Base-by-base conservation (phyloP, 2,329 filamentous ascomycete genomes). In the Botrytis medusae region DNA sequence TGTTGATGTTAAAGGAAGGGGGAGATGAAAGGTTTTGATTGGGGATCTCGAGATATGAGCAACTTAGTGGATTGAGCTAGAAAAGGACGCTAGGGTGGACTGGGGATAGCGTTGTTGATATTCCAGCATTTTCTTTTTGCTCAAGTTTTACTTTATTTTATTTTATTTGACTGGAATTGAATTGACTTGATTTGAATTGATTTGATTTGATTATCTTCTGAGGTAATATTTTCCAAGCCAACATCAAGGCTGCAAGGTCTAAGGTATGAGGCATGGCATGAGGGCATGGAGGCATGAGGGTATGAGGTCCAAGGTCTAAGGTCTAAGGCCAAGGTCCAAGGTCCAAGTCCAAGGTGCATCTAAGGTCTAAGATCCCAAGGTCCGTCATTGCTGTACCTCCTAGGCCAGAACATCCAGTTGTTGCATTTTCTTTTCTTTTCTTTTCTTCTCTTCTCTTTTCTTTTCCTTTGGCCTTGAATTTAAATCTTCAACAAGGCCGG, bases 11-110 rank as follows among this genome's bases (percentile, higher is more conserved):
- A 44, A 54, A 54, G 61, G 60, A 57, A 72, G 34, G 60, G 68
- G 46, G 32, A 71, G 69, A 72, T 67, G 69, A 72, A 57, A 72
- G 62, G 62, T 57, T 68, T 72, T 72, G 70, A 72, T 68, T 67
- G 70, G 70, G 70, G 70, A 71, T 44, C 54, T 59, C 7, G 46
- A n/a, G 51, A 72, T 67, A 72, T 72, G 60, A 72, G 69, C n/a
- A 32, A 32, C 46, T 72, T 51, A n/a, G 59, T 72, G 69, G 69
- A 20, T n/a, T 25, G 6, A 25, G 44, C 44, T n/a, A 25, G 54
- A 16, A 29, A 12, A 57, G 20, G 42, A 22, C 3, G 16, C 69
- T 64, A 67, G 2, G 3, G 8, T 5, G 10, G 0, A 54, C 6
- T 9, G 22, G 34, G 44, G 8, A 54, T 54, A 22, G 40, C 1